Conservation (phyloP, 202 grass and related monocot genomes). For the Bolboschoenoplectus hybrid region DNA sequence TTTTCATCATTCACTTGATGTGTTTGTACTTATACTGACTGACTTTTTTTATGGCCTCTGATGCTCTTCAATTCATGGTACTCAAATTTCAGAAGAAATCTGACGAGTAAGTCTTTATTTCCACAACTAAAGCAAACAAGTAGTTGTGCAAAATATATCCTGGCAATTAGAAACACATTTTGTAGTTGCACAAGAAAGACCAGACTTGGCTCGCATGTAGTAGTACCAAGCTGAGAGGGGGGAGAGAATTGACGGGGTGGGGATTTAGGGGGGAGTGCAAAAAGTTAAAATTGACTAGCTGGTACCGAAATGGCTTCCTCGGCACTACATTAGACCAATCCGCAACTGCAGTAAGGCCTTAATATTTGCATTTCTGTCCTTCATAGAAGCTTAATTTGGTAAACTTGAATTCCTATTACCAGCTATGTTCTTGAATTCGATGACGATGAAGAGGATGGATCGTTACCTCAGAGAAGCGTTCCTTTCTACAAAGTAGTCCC, state of each 20-base stretch:
- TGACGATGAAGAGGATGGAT: constrained; percentile 94
- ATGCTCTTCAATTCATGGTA: constrained; percentile 39
- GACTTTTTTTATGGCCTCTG: constrained; percentile 45
- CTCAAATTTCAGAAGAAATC: constrained; percentile 80
- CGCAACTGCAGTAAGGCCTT: background rate
- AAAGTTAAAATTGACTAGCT: background rate
- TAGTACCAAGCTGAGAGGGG: background rate
- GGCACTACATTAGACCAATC: background rate
- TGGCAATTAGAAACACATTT: background rate
- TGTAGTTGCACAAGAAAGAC: background rate
- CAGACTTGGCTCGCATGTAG: background rate
- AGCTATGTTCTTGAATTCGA: constrained; percentile 87
- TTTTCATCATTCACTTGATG: constrained; percentile 38
- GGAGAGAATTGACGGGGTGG: background rate
- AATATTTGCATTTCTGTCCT: background rate
- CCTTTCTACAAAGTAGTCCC: constrained; percentile 80
- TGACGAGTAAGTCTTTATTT: constrained; percentile 84
- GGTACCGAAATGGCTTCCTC: background rate
- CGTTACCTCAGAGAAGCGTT: constrained; percentile 71
- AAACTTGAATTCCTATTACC: constrained; percentile 32
- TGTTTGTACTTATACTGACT: constrained; percentile 44
- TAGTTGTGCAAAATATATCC: background rate
- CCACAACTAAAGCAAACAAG: background rate
- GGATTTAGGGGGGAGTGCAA: background rate
- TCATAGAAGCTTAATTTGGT: constrained; percentile 23